Conservation (phyloP, 2,329 filamentous ascomycete species). For the Colletotrichum truncatum region DNA sequence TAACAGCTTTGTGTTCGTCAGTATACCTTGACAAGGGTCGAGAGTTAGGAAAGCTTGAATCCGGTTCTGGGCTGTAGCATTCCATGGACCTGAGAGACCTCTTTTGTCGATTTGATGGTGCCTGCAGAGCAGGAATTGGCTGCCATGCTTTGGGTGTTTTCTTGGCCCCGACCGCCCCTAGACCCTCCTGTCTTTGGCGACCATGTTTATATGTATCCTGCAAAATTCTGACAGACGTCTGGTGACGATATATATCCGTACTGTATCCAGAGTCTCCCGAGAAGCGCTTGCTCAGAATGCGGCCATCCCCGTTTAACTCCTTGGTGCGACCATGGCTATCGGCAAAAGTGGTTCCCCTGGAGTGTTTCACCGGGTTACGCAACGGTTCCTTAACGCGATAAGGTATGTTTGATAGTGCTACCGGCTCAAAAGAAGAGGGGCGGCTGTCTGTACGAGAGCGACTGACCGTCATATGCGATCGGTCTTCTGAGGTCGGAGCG, state of each 20-base stretch:
- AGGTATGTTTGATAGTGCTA: neutral
- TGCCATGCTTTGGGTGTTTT: too few species aligned
- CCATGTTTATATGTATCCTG: too few species aligned
- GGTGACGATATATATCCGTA: neutral
- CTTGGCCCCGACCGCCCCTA: too few species aligned
- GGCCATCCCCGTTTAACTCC: neutral
- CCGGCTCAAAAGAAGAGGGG: neutral
- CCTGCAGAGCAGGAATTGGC: too few species aligned
- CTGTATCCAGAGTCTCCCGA: conserved; percentile 19
- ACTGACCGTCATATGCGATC: neutral
- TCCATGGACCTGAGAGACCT: too few species aligned
- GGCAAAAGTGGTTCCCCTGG: neutral
- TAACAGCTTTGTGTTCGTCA: too few species aligned
- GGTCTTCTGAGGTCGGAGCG: neutral
- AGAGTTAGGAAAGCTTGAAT: too few species aligned
- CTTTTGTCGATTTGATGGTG: too few species aligned
- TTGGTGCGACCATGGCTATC: neutral
- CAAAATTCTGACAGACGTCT: neutral
- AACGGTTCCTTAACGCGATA: neutral
- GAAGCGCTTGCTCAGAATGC: conserved; percentile 4
- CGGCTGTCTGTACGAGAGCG: neutral
- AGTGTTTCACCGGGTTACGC: neutral
- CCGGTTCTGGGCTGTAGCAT: too few species aligned
- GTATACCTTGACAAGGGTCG: too few species aligned
- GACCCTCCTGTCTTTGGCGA: neutral